Percentiles rank a stretch among this genome's conserved stretches.
Conservation (phyloP, 1,284 basidiomycete genomes). For the Rhizoctonia solani region DNA sequence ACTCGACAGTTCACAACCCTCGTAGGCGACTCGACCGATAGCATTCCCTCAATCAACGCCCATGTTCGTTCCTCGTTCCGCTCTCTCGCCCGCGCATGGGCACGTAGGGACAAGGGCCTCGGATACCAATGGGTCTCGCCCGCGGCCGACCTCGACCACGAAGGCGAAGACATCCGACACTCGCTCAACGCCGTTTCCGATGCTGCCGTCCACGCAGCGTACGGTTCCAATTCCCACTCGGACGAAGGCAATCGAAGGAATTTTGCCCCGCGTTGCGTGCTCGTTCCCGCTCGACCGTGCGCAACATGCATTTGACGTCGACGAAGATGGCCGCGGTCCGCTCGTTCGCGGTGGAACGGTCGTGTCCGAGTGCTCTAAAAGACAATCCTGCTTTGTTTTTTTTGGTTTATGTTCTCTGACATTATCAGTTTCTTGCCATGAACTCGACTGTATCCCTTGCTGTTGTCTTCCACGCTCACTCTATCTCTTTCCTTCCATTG, state of each 20-base stretch:
- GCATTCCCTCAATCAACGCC: conserved; percentile 68
- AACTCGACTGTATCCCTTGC: background rate
- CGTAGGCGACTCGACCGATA: conserved; percentile 59
- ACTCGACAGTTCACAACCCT: conserved; percentile 81
- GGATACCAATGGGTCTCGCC: conserved; percentile 76
- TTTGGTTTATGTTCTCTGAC: background rate
- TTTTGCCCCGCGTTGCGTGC: conserved; percentile 39
- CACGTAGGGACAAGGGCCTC: conserved; percentile 46
- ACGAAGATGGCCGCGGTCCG: conserved; percentile 7
- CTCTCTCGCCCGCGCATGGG: conserved; percentile 54
- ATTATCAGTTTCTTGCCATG: background rate
- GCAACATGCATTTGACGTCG: conserved; percentile 46
- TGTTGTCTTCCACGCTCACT: background rate
- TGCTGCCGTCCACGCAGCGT: conserved; percentile 47
- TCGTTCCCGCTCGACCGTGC: conserved; percentile 51
- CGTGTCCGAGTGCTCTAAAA: conserved; percentile 16
- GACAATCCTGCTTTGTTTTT: background rate
- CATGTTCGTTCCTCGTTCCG: conserved; percentile 71
- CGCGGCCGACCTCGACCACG: conserved; percentile 75
- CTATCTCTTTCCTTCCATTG: background rate
- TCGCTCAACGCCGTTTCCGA: conserved; percentile 61
- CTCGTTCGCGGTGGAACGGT: conserved; percentile 22
- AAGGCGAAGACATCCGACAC: conserved; percentile 72
- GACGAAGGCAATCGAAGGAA: background rate
- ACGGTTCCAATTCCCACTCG: background rate